These are phyloP conservation scores for Aspergillus biplanus DNA, from an alignment of 495 filamentous ascomycete species.

Conservation along the genomic window DNA sequence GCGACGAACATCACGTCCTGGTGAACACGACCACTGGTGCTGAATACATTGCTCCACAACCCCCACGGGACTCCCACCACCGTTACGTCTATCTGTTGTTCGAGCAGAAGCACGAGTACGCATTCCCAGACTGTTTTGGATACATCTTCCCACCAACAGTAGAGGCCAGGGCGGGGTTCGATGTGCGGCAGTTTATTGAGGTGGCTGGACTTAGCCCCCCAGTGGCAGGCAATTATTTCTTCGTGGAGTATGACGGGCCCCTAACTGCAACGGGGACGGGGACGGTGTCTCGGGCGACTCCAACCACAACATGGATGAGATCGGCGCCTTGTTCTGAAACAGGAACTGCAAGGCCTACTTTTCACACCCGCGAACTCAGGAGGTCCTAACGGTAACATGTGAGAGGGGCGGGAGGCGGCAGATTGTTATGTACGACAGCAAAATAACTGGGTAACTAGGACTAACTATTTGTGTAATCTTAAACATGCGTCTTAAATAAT, in stretches of 20 bases:
- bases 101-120: constrained; percentile 33
- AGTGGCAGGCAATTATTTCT: constrained; percentile 43
- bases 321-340: constrained; percentile 15
- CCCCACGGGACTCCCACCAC: constrained; percentile 36
- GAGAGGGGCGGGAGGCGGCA: constrained; percentile 15
- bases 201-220: constrained; percentile 32
- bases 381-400: constrained; percentile 17
- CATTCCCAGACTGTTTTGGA: constrained; percentile 34
- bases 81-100: constrained; percentile 46
- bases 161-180: constrained; percentile 36
- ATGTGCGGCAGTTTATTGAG: constrained; percentile 34
- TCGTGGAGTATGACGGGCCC: constrained; percentile 28
- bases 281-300: constrained; percentile 19
- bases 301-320: constrained; percentile 17
- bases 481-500: no score
- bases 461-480: no score
- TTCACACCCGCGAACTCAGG: constrained; percentile 6
- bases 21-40: constrained; percentile 8
- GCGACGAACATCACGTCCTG: neutral
- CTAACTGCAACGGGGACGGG: constrained; percentile 2
- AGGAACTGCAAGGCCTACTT: constrained; percentile 9
- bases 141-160: constrained; percentile 31
- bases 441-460: no score
- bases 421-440: constrained; percentile 19
- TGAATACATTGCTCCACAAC: constrained; percentile 41